Evolutionary conservation across 2,329 filamentous ascomycete species (phyloP), one percentile per base, ranked within the genome.

Genomic region (Plenodomus biglobosus): DNA sequence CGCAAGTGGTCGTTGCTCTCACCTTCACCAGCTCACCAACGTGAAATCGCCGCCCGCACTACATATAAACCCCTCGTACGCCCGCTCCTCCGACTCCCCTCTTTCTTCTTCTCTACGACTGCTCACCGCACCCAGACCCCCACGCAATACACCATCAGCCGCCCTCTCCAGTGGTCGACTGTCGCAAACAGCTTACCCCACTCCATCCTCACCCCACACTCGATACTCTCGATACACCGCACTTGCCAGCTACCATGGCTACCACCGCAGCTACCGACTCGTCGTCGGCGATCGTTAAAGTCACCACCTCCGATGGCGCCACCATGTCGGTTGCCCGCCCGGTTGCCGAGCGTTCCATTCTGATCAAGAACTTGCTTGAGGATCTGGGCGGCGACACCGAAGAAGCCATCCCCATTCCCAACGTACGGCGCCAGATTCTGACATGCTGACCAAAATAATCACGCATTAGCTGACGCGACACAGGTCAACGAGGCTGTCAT

Each of bases 301-400:
- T 79, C 21, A 72, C 72, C 47, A 75, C 73, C 54, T 75, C 71
- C 49, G 77, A 79, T 59, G 73, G 73, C 52, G 67, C 73, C 58
- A 70, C 74, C 55, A 71, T 79, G 56, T 49, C 58, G 18, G 75
- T 76, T 34, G 73, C 95, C 57, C 89, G 90, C 57, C 79, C 83
- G 32, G 88, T 97, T 52, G 90, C 89, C 36, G 90, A 96, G 79
- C 89, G 92, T 59, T 96, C 90, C 2, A 85, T 96, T 66, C 81
- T 99, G 44, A 95, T 99, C 80, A 96, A 96, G 85, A 96, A 97
- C 80, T 87, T 99, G 87, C 83, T 99, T 38, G 92, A 96, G 70
- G 94, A 99, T 77, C 78, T 97, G 40, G 91, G 90, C 59, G 85
- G 70, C 45, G 76, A 77, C 42, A 72, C 70, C 53, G 70, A 73